These are phyloP conservation scores for Immersiporthe knoxdaviesiana DNA, from an alignment of 2,329 filamentous ascomycete genomes.

Conservation along the genomic window DNA sequence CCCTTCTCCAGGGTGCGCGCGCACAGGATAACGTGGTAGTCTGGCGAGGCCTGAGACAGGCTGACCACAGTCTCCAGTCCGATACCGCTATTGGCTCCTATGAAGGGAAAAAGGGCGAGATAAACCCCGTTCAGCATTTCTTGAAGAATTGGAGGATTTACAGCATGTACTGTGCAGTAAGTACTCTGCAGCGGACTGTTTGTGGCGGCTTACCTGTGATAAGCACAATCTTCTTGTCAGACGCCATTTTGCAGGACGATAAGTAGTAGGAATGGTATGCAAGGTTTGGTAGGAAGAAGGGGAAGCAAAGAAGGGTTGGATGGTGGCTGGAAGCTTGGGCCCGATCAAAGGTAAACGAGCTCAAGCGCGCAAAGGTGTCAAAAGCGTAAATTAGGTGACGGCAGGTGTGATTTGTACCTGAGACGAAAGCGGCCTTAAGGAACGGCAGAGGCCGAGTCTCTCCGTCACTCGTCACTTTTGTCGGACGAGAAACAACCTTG, in stretches of 20 bases:
- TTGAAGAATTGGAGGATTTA: background rate
- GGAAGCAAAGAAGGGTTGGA: background rate
- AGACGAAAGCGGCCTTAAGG: background rate
- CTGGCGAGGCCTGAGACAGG: conserved; percentile 10
- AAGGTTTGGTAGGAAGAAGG: background rate
- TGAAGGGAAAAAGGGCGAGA: background rate
- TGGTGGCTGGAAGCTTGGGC: background rate
- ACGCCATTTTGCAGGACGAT: background rate
- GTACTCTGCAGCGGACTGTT: background rate
- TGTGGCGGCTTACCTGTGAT: conserved; percentile 9
- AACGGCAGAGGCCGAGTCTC: background rate
- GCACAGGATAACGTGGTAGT: conserved; percentile 10
- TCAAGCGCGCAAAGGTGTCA: background rate
- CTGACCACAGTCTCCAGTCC: conserved; percentile 10
- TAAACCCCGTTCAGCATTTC: background rate
- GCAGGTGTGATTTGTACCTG: background rate
- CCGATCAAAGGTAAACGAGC: background rate
- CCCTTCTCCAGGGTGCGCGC: conserved; percentile 9
- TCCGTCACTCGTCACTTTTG: background rate
- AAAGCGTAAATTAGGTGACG: background rate
- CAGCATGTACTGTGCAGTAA: background rate
- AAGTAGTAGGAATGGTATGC: background rate
- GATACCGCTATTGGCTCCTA: conserved; percentile 17
- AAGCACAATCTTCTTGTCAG: conserved; percentile 15
- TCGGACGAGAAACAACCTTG: background rate